Conservation (phyloP, 208 protist genomes). For the Wallacemonas collosoma region DNA sequence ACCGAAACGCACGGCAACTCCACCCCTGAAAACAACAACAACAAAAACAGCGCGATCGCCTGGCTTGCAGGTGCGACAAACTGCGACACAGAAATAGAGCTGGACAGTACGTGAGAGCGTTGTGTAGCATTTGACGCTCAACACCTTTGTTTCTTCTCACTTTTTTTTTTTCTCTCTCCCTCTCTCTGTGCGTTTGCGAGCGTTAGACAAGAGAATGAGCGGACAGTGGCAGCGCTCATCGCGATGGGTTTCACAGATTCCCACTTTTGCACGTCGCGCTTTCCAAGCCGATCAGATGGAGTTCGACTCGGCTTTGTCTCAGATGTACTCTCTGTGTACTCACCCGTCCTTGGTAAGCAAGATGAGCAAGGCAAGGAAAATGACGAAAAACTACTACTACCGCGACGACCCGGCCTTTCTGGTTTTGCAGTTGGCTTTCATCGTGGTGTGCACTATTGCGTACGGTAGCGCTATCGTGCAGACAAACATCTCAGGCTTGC, state of each 20-base stretch:
- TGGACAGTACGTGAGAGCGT: no score
- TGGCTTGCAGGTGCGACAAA: no score
- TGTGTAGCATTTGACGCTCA: neutral
- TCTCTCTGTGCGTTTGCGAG: no score
- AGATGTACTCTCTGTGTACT: slow-evolving; percentile 89
- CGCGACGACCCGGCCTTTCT: slow-evolving; percentile 97
- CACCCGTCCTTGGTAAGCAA: slow-evolving; percentile 84
- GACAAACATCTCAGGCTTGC: neutral
- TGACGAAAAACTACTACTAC: slow-evolving; percentile 97
- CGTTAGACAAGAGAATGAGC: neutral
- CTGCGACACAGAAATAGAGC: no score
- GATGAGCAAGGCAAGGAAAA: slow-evolving; percentile 87
- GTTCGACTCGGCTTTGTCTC: slow-evolving; percentile 88
- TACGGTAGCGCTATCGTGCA: slow-evolving; percentile 43
- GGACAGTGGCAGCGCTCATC: slow-evolving; percentile 30
- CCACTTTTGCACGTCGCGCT: slow-evolving; percentile 79
- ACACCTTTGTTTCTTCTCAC: neutral
- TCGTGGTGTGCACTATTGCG: slow-evolving; percentile 63
- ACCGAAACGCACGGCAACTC: no score
- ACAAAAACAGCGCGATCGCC: no score
- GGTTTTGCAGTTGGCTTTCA: slow-evolving; percentile 90
- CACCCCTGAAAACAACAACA: no score
- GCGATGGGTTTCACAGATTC: slow-evolving; percentile 69
- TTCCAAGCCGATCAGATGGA: slow-evolving; percentile 92
- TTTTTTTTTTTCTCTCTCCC: neutral